A percentile compares a stretch with the other conserved stretches of the same genome.
phyloP scores from a whole-genome alignment of 257 asterid genomes.

The Eustoma russellianum region DNA sequence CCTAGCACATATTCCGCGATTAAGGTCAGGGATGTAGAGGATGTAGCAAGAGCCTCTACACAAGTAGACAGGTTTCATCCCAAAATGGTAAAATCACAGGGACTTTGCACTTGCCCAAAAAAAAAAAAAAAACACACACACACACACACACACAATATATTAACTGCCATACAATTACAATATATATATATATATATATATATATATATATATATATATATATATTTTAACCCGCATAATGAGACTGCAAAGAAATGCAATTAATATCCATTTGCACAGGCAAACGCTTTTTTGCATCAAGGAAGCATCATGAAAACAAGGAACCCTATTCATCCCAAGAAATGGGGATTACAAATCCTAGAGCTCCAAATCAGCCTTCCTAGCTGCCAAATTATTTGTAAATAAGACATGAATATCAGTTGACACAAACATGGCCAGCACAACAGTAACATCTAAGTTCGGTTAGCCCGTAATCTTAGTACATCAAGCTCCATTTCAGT shows the following conservation, averaged over 20 bases:
- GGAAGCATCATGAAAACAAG: constrained; percentile 54
- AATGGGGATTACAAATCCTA: constrained; percentile 7
- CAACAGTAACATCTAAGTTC: neutral
- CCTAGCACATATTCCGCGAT: too few relatives aligned
- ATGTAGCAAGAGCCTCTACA: too few relatives aligned
- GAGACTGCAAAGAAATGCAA: neutral
- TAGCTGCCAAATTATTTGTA: constrained; percentile 24
- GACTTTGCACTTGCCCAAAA: too few relatives aligned
- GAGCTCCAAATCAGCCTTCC: constrained; percentile 56
- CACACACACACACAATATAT: too few relatives aligned
- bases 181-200: too few relatives aligned
- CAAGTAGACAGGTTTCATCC: too few relatives aligned
- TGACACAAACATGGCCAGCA: constrained; percentile 10
- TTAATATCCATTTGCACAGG: constrained; percentile 5
- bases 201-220: too few relatives aligned
- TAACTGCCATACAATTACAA: too few relatives aligned
- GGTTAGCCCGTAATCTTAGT: constrained; percentile 31
- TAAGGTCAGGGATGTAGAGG: too few relatives aligned
- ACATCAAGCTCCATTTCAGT: constrained; percentile 40
- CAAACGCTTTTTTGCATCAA: constrained; percentile 15
- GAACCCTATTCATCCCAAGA: constrained; percentile 16
- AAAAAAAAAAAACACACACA: too few relatives aligned
- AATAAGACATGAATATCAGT: constrained; percentile 4
- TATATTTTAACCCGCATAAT: too few relatives aligned
- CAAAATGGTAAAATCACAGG: too few relatives aligned